phyloP scores from a whole-genome alignment of 2,329 filamentous ascomycete genomes.

The Aspergillus fumigatiaffinis region DNA sequence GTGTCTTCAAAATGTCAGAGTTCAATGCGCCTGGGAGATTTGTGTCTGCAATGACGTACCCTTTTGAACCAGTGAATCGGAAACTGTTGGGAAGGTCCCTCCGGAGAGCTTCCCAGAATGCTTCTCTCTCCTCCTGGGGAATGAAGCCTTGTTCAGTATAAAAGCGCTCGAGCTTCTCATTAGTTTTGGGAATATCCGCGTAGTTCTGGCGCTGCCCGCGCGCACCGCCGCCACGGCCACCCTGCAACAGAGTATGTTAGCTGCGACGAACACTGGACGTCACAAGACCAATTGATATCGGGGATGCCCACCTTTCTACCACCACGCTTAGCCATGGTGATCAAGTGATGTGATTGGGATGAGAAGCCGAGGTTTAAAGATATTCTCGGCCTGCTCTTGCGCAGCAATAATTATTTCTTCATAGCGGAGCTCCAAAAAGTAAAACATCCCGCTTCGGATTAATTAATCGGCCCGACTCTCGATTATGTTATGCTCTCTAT shows the following conservation, averaged over 20 bases:
- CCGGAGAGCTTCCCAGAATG: constrained; percentile 80
- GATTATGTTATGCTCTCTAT: not conserved
- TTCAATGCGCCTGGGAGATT: not conserved
- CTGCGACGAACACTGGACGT: too few relatives aligned
- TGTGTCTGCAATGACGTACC: constrained; percentile 54
- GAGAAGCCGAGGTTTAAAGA: not conserved
- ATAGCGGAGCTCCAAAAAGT: not conserved
- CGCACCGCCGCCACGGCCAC: constrained; percentile 43
- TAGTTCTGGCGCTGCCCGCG: constrained; percentile 45
- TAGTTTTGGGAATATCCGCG: constrained; percentile 67
- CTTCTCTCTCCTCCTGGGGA: constrained; percentile 69
- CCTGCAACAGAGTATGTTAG: constrained; percentile 27
- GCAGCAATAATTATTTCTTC: not conserved
- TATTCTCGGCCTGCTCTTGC: not conserved
- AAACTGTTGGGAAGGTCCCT: constrained; percentile 95
- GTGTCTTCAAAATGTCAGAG: constrained; percentile 54
- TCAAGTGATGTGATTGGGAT: not conserved
- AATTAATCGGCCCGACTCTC: not conserved
- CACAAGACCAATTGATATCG: not conserved
- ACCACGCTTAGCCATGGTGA: constrained; percentile 26
- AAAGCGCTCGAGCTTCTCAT: constrained; percentile 79
- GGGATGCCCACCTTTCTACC: constrained; percentile 21
- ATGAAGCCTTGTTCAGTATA: constrained; percentile 77
- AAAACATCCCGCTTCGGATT: not conserved
- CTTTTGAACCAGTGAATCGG: constrained; percentile 92